Base-by-base conservation (phyloP, 2,329 filamentous ascomycete species). In the Sclerotinia minor region DNA sequence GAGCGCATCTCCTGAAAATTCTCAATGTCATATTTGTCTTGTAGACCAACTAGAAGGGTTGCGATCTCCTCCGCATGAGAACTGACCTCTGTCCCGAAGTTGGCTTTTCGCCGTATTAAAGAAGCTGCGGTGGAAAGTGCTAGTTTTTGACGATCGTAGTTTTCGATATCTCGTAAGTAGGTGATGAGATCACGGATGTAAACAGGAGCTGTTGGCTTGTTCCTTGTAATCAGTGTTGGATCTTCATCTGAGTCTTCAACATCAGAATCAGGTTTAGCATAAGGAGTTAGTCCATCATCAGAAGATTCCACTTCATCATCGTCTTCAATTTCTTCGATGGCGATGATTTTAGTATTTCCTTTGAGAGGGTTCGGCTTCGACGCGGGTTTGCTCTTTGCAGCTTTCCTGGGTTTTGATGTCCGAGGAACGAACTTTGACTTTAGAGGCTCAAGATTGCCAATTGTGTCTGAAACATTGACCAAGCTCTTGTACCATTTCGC, bases 211-310 rank as follows among this genome's bases (percentile, higher is more conserved):
- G 86, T 90, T 29, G 90, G 86, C 73, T 95, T 97, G 78, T 95
- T 89, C 19, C 94, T 86, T 68, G 91, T 89, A 59, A 98, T 85
- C 24, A 97, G 81, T 0, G 93, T 96, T 6, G 95, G 89, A 73
- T 99, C 96, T 49, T 97, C 94, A 68, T 97, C 93, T 0, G 92
- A 94, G 76, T 99, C 95, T 76, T 96, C 92, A 0, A 88, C 85
- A 72, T 99, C 95, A 1, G 91, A 93, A 74, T 92, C 92, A 0
- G 92, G 92, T 77, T 97, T 97, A 19, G 86, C 85, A 73, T 97
- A 97, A 0, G 92, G 86, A 2, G 87, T 81, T 1, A 98, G 81
- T 17, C 81, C 80, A 63, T 76, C 73, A 49, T 77, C 70, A n/a
- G 73, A 73, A 11, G 83, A 83, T 24, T 81, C 79, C 44, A 83